A percentile compares a stretch with the other conserved stretches of the same genome.
phyloP scores from a whole-genome alignment of 108 stramenopile species.

The Pseudonitzschia multistriata region DNA sequence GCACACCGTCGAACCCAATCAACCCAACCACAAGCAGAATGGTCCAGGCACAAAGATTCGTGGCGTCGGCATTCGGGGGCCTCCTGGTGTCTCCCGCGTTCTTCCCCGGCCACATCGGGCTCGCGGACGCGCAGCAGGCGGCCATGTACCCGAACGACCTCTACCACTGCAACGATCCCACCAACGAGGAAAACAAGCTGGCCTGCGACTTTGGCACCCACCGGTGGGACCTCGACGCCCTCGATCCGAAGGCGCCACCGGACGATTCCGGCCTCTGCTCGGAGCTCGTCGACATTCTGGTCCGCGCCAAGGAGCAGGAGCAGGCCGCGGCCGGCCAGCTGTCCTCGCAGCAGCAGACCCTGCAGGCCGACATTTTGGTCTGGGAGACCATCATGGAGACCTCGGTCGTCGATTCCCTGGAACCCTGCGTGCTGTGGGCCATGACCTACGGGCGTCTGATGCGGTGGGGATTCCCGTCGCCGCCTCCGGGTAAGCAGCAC shows the following conservation, averaged over 20 bases:
- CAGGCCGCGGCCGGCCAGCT: conserved; percentile 3
- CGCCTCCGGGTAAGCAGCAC: neutral
- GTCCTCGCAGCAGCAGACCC: neutral
- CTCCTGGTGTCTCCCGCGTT: too few relatives aligned
- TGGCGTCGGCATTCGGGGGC: too few relatives aligned
- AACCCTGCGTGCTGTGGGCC: conserved; percentile 42
- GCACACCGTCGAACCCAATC: too few relatives aligned
- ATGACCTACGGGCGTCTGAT: conserved; percentile 26
- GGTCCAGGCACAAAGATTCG: too few relatives aligned
- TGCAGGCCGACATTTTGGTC: neutral
- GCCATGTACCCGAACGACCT: conserved; percentile 21
- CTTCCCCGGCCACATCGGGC: too few relatives aligned
- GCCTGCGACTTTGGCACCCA: conserved; percentile 10
- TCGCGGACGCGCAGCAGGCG: too few relatives aligned
- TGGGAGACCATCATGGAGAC: conserved; percentile 1
- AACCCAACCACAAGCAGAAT: too few relatives aligned
- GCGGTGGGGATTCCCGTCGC: neutral
- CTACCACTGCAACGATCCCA: conserved; percentile 23
- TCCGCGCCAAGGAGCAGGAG: conserved; percentile 1
- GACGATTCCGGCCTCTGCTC: conserved; percentile 1
- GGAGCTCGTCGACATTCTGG: conserved; percentile 1
- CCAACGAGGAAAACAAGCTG: neutral
- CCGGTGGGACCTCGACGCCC: conserved; percentile 23
- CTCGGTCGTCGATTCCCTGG: conserved; percentile 15
- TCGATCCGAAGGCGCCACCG: conserved; percentile 8